Evolutionary conservation across 306 rosid species (phyloP), one percentile per base, ranked within the genome.

Genomic region (Lathyrus sativus): DNA sequence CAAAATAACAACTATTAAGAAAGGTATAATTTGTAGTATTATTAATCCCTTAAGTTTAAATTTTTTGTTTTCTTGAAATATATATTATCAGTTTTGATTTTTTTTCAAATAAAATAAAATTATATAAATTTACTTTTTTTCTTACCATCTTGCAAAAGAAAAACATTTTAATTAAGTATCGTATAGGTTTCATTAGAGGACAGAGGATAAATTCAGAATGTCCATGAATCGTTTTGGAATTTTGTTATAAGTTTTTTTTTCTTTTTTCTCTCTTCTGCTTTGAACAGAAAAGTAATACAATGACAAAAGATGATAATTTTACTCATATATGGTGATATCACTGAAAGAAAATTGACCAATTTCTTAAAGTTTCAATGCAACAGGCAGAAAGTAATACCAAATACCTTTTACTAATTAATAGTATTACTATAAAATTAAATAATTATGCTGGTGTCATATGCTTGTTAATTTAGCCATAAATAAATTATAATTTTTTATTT

Each of bases 261-360:
- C n/a, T n/a, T 17, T 50, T 2, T 50, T 50, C 28, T 12, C 28
- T 50, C 13, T 50, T 18, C 13, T 50, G 12, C 28, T 8, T 50
- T 50, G 56, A 50, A 50, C 56, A 18, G 56, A 50, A 50, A 50
- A 50, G 56, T 50, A 50, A 50, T 18, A 50, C 56, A 50, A 50
- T 50, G 13, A 50, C 22, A 5, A 49, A 49, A 49, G 22, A 49
- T 3, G 6, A 49, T 17, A n/a, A n/a, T n/a, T n/a, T n/a, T n/a
- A n/a, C n/a, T 50, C 56, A 17, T 18, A 50, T 5, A 50, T 50
- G 56, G 28, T 50, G 56, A 50, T 50, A 50, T 50, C 56, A 50
- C 18, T 50, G 56, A 50, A 50, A 50, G 56, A 50, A 50, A 50
- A 50, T 50, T 50, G 56, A 50, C 56, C 56, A 50, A 18, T 12